Evolutionary conservation across 148 eudicot genomes (phyloP).

Genomic region (Diospyros lotus): DNA sequence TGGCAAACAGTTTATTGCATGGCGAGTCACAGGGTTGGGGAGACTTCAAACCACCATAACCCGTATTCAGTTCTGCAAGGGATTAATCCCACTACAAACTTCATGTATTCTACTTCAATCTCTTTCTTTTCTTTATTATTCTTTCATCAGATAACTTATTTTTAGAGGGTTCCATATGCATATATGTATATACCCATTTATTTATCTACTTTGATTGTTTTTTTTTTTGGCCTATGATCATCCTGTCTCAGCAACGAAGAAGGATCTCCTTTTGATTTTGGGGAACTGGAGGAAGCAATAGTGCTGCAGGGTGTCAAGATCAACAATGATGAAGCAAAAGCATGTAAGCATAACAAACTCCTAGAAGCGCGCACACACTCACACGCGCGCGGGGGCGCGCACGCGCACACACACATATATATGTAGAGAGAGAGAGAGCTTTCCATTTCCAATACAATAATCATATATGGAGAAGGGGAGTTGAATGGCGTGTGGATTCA

Average conservation of each 20-base stretch:
- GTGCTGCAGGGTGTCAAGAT: slow-evolving; percentile 70
- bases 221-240: slow-evolving; percentile 12
- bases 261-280: slow-evolving; percentile 89
- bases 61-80: slow-evolving; percentile 58
- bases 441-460: slow-evolving; percentile 55
- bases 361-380: slow-evolving; percentile 5
- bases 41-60: slow-evolving; percentile 60
- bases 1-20: slow-evolving; percentile 37
- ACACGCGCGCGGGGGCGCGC: too few relatives aligned
- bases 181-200: neutral
- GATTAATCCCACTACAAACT: slow-evolving; percentile 42
- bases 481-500: slow-evolving; percentile 77
- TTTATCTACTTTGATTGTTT: neutral
- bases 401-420: too few relatives aligned
- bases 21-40: slow-evolving; percentile 74
- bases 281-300: slow-evolving; percentile 91
- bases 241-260: slow-evolving; percentile 62
- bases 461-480: slow-evolving; percentile 36
- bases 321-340: slow-evolving; percentile 61
- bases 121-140: neutral
- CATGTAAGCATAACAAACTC: slow-evolving; percentile 52
- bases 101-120: slow-evolving; percentile 46
- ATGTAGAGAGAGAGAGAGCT: slow-evolving; percentile 18
- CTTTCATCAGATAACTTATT: too few relatives aligned
- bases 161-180: too few relatives aligned